A percentile compares a stretch with the other conserved stretches of the same genome.
These are phyloP conservation scores for Uromyces viciae-fabae DNA, from an alignment of 1,284 basidiomycete genomes.

Conservation along the genomic window DNA sequence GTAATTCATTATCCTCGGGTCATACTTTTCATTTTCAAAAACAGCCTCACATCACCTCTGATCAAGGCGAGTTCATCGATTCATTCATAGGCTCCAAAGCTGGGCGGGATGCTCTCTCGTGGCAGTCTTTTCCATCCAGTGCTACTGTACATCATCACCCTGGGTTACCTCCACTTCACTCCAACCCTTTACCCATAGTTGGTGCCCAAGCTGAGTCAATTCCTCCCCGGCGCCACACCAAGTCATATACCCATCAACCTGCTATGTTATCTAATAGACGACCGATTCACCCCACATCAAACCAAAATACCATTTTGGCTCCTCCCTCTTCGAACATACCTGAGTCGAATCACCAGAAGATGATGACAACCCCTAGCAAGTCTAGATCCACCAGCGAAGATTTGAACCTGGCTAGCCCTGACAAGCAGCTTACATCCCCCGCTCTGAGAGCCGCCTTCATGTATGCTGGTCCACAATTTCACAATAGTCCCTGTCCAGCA, in stretches of 20 bases:
- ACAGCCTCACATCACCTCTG: neutral
- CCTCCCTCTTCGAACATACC: neutral
- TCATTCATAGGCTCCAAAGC: neutral
- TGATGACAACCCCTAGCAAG: constrained; percentile 15
- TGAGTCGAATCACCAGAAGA: neutral
- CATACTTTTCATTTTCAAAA: neutral
- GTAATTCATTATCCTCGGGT: constrained; percentile 8
- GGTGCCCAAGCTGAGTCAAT: neutral
- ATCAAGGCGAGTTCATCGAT: neutral
- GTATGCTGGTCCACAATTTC: constrained; percentile 43
- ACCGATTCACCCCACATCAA: neutral
- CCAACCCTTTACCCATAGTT: neutral
- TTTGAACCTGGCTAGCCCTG: constrained; percentile 10
- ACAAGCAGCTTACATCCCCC: neutral
- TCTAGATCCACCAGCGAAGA: constrained; percentile 18
- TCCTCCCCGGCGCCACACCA: constrained; percentile 8
- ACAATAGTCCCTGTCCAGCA: constrained; percentile 40
- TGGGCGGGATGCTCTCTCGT: neutral
- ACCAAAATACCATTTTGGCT: neutral
- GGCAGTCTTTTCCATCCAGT: neutral
- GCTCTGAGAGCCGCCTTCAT: constrained; percentile 29
- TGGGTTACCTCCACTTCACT: neutral
- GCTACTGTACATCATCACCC: neutral
- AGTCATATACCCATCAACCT: constrained; percentile 22
- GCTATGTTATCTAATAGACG: neutral